Evolutionary conservation across 2,329 filamentous ascomycete species (phyloP), one percentile per base, ranked within the genome.

Genomic region (Aspergillus pseudoterreus): DNA sequence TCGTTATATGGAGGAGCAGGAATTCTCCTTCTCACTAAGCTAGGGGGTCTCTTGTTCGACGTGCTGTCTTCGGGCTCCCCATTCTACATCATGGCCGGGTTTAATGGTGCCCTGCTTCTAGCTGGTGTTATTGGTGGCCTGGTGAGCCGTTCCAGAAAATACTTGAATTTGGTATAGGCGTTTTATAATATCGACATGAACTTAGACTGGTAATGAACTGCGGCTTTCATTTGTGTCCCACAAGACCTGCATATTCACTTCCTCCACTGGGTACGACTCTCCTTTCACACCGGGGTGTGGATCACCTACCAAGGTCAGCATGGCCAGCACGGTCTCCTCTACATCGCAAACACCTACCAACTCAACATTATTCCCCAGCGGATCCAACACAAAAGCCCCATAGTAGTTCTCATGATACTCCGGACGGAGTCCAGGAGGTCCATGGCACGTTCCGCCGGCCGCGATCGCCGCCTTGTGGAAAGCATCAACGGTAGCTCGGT

Each of bases 41-140:
- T 94, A 4, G 94, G 94, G 11, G 94, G 94, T 0, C 82, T 84
- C 35, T 72, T 96, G 44, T 99, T 97, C 64, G 94, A 99, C 69
- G 78, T 71, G 17, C 75, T 85, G 48, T 86, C 85, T 1, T 79
- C 80, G 2, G 88, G 88, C 0, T 88, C 89, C 10, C 94, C 94
- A 0, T 97, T 99, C 68, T 96, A 91, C 67, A 86, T 97, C 79
- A 92, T 99, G 86, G 91, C 92, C 0, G 76, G 76, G 0, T 97
- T 97, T 68, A 97, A 97, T 66, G 88, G 73, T 0, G 57, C 90
- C 1, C 70, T 96, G 49, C 74, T 95, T 11, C 33, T 68, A 11
- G 58, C 57, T 5, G 70, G 70, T 4, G 50, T 71, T 24, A 50
- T 62, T 14, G 65, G 66, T 54, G 63, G 65, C 36, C 44, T 60